Evolutionary conservation across 2,329 filamentous ascomycete genomes (phyloP), one percentile per base, ranked within the genome.

Genomic region (Hypoxylon sp.): DNA sequence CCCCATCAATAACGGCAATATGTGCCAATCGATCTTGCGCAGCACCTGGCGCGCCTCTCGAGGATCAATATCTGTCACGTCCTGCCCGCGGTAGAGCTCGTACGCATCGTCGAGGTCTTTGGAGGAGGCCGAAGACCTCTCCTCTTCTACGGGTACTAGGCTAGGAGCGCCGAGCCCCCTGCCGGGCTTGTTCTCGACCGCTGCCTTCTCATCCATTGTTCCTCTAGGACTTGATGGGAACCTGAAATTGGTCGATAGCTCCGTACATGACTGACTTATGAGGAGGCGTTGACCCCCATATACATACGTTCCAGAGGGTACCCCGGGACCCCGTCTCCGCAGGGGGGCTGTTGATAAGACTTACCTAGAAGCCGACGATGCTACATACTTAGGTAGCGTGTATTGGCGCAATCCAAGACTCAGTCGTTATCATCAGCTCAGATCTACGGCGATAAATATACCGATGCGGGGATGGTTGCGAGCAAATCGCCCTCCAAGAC

Each of bases 71-170:
- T 53, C 62, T 6, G 55, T 61, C 13, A 61, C 63, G 56, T 69
- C 60, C 59, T 71, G 64, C 42, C 66, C 61, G 45, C 47, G 68
- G 66, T 71, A 75, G 9, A 72, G 64, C 33, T 68, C 67, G 53
- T 75, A 75, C n/a, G 66, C 69, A 21, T 75, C 73, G 45, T 75
- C 73, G 10, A 74, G 62, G 18, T 70, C 65, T 53, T 20, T 66
- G 7, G 69, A 65, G 1, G 66, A 71, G 2, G 73, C 15, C 23
- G 40, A 50, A 41, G 61, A 58, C 29, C 48, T 51, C 3, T 31
- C 52, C n/a, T 58, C 26, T 11, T 37, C 40, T n/a, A 20, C 21
- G 17, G 60, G 46, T 21, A 37, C 48, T 17, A 23, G 31, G 17
- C 17, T 35, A n/a, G 41, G 17, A 15, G 35, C 15, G 23, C 21